These are phyloP conservation scores for Colletotrichum musicola DNA, from an alignment of 2,329 filamentous ascomycete genomes.

Conservation along the genomic window DNA sequence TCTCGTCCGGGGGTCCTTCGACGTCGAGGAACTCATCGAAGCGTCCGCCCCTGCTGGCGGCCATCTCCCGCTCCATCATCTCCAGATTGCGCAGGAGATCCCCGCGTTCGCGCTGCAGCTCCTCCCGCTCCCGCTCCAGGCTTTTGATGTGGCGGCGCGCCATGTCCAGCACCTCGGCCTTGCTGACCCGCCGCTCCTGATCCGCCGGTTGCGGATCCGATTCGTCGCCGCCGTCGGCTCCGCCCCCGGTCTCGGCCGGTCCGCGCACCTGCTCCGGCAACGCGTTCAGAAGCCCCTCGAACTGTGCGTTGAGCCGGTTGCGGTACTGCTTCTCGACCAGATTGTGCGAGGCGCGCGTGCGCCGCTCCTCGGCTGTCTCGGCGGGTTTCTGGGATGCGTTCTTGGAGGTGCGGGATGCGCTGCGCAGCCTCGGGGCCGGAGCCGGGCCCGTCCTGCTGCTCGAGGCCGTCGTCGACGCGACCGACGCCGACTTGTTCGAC, in stretches of 20 bases:
- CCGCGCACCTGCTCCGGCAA: slow-evolving; percentile 44
- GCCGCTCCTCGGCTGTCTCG: slow-evolving; percentile 46
- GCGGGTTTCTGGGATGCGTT: slow-evolving; percentile 43
- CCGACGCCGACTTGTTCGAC: slow-evolving; percentile 25
- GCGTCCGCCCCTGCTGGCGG: slow-evolving; percentile 9
- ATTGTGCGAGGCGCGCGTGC: slow-evolving; percentile 49
- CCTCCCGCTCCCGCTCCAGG: slow-evolving; percentile 47
- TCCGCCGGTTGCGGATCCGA: slow-evolving; percentile 41
- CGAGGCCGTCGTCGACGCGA: slow-evolving; percentile 24
- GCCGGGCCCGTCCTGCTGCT: slow-evolving; percentile 28
- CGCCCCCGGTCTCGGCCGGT: slow-evolving; percentile 9
- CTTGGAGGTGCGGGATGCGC: slow-evolving; percentile 48
- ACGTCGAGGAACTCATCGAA: slow-evolving; percentile 25
- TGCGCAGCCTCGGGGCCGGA: slow-evolving; percentile 42
- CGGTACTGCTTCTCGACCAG: slow-evolving; percentile 51
- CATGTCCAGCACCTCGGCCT: slow-evolving; percentile 52
- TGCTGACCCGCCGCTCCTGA: slow-evolving; percentile 48
- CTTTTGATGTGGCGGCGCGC: slow-evolving; percentile 49
- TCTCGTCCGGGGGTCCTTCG: slow-evolving; percentile 18
- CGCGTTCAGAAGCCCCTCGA: slow-evolving; percentile 46
- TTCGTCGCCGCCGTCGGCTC: slow-evolving; percentile 21
- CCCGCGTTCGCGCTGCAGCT: slow-evolving; percentile 47
- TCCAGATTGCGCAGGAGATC: slow-evolving; percentile 41
- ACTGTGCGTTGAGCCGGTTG: slow-evolving; percentile 48
- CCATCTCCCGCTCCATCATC: slow-evolving; percentile 31